phyloP scores from a whole-genome alignment of 1,139 yeast species.

The Suhomyces bokatorum region DNA sequence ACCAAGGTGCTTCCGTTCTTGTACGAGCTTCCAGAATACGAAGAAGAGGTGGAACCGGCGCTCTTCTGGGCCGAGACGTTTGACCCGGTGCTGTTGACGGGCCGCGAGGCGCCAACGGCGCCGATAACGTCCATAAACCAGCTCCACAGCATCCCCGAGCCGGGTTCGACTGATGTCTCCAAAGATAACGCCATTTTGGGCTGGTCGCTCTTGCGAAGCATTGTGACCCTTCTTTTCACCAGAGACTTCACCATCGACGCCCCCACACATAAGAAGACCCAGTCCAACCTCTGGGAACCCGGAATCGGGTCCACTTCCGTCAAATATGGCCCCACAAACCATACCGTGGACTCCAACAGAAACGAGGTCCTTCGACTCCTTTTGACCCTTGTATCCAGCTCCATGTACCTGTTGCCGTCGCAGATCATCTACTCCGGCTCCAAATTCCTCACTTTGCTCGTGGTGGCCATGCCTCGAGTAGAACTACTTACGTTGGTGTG shows the following conservation, averaged over 20 bases:
- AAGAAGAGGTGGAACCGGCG: conserved; percentile 38
- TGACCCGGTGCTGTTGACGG: conserved; percentile 26
- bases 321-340: conserved; percentile 45
- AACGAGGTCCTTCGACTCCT: conserved; percentile 65
- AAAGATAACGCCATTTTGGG: conserved; percentile 30
- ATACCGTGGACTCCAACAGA: conserved; percentile 63
- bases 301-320: conserved; percentile 60
- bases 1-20: conserved; percentile 68
- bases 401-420: conserved; percentile 55
- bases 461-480: conserved; percentile 50
- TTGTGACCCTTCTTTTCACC: conserved; percentile 48
- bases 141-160: conserved; percentile 2
- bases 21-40: conserved; percentile 51
- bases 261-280: conserved; percentile 10
- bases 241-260: conserved; percentile 56
- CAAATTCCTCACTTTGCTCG: conserved; percentile 58
- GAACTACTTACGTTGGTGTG: conserved; percentile 58
- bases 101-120: not conserved
- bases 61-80: conserved; percentile 34
- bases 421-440: conserved; percentile 53
- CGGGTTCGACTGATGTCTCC: not conserved
- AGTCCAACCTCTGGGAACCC: conserved; percentile 61
- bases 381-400: conserved; percentile 61
- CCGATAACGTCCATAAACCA: conserved; percentile 5
- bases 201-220: conserved; percentile 2